Percentiles rank a stretch among this genome's conserved stretches.
Conservation (phyloP, 2,329 filamentous ascomycete genomes). For the Ophiosphaerella narmari region DNA sequence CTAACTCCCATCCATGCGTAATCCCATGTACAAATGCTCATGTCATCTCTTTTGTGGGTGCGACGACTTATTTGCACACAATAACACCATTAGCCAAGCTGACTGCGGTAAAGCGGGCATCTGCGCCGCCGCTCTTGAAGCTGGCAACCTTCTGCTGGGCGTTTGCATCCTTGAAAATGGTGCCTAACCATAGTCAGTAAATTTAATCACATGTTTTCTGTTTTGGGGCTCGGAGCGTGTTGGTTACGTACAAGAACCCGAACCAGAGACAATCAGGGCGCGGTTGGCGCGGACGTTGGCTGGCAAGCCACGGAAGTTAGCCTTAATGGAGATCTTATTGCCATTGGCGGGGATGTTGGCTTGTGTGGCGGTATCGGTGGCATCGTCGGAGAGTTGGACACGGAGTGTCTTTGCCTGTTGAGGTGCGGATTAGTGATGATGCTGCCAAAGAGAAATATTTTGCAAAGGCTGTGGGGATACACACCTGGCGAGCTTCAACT, state of each 20-base stretch:
- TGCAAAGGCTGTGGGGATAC: background rate
- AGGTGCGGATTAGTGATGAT: background rate
- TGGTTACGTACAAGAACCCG: slow-evolving; percentile 1
- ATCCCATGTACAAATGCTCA: too few relatives aligned
- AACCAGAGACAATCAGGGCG: slow-evolving; percentile 6
- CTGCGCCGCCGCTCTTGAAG: slow-evolving; percentile 3
- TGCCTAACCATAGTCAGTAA: background rate
- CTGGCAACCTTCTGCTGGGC: slow-evolving; percentile 10
- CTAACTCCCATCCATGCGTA: too few relatives aligned
- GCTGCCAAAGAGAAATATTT: background rate
- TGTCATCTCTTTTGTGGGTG: too few relatives aligned
- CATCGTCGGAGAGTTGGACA: slow-evolving; percentile 18
- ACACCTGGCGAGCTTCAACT: slow-evolving; percentile 6
- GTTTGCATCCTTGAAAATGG: slow-evolving; percentile 11
- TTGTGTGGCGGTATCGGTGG: slow-evolving; percentile 16
- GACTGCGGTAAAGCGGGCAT: slow-evolving; percentile 4
- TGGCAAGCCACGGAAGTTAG: background rate
- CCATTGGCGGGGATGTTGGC: slow-evolving; percentile 12
- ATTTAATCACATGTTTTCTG: background rate
- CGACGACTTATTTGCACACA: slow-evolving; percentile 6
- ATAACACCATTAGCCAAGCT: slow-evolving; percentile 15
- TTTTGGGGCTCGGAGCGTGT: background rate
- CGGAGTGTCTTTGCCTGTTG: slow-evolving; percentile 6
- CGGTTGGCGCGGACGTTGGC: slow-evolving; percentile 7
- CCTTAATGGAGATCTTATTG: background rate